Base-by-base conservation (phyloP, 495 filamentous ascomycete species). In the Jackrogersella minutella region DNA sequence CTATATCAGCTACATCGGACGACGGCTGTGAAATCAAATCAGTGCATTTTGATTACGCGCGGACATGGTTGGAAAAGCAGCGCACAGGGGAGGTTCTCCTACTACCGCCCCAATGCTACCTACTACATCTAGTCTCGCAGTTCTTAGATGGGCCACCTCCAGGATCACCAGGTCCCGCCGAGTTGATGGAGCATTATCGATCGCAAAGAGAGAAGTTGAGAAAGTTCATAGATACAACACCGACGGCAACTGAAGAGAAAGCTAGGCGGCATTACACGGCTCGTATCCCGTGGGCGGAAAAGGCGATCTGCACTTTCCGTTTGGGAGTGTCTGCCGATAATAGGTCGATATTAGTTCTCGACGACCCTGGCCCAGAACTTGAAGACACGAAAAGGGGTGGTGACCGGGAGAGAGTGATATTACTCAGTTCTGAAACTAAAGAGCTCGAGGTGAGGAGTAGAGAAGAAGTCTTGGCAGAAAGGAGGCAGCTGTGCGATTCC, bases 51-150 rank as follows among this genome's bases (percentile, higher is more conserved):
- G 83, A 91, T 17, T 80, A 86, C 19, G 84, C 90, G 0, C 67
- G 77, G 6, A 81, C 82, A 34, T 97, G 94, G 91, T 77, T 96
- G 21, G 76, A 76, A 0, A 79, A 85, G 58, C 87, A 89, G 8
- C 75, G 76, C 3, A 73, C 66, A 0, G 88, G 85, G 7, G 85
- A 92, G 36, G 88, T 97, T 41, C 89, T 96, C 53, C 80, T 99
- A 0, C 97, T 92, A 69, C 95, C 95, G 24, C 95, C 95, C 2
- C 95, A 99, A 68, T 91, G 88, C 74, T 90, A 93, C 66, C 84
- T 99, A 0, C 77, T 97, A 9, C 79, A 85, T 17, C 71, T 91
- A 0, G 77, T 96, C 4, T 78, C 89, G 2, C 78, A 80, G 9
- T 92, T 90, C 61, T 74, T 93, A 31, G 78, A 78, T 55, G 72